Evolutionary conservation across 2,329 filamentous ascomycete species (phyloP).

Genomic region (Fusarium burgessii): DNA sequence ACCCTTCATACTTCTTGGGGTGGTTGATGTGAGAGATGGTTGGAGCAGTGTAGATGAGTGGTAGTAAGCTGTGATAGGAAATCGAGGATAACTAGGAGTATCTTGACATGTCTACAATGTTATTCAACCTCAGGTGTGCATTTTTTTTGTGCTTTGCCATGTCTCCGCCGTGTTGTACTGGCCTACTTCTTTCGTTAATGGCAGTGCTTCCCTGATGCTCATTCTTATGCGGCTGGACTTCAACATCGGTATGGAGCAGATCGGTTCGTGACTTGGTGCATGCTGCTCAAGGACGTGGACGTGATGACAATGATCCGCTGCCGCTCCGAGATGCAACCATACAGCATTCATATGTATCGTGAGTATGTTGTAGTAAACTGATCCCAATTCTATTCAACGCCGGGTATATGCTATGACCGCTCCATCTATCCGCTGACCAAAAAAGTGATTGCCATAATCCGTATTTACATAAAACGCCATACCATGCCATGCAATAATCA

Average conservation of each 20-base stretch:
- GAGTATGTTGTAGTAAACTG: no score
- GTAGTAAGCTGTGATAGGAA: neutral
- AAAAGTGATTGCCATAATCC: neutral
- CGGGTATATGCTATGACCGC: conserved; percentile 33
- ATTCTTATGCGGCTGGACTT: neutral
- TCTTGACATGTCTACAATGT: no score
- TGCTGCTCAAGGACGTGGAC: neutral
- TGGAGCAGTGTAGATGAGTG: neutral
- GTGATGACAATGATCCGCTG: rapidly evolving
- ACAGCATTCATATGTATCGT: rapidly evolving
- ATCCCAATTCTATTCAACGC: conserved; percentile 18
- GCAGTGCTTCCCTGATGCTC: neutral
- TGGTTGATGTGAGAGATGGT: neutral
- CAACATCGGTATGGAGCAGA: neutral
- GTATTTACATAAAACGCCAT: conserved; percentile 35
- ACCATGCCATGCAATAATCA: neutral
- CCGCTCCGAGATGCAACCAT: neutral
- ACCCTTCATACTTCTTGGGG: conserved; percentile 27
- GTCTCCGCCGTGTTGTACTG: neutral
- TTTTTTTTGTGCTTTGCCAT: neutral
- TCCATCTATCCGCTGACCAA: neutral
- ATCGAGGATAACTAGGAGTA: no score
- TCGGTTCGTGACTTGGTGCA: neutral
- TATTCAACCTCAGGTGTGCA: no score
- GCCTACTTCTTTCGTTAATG: neutral